Percentiles rank a stretch among this genome's conserved stretches.
These are phyloP conservation scores for Themeda triandra DNA, from an alignment of 176 grass and related monocot species.

Conservation along the genomic window DNA sequence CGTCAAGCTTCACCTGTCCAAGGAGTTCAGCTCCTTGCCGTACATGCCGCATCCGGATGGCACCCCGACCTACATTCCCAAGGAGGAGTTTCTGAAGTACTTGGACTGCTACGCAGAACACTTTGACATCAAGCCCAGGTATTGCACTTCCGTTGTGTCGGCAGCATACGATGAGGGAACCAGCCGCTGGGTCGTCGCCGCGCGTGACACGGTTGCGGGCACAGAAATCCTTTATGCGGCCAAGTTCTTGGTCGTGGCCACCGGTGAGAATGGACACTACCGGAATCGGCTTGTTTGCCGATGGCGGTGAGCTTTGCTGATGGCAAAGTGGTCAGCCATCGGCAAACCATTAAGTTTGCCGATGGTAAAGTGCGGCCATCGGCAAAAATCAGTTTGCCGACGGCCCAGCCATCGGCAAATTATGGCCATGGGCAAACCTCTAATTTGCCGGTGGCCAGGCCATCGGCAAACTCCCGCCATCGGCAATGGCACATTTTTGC, in stretches of 20 bases:
- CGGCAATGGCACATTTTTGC: too few relatives aligned
- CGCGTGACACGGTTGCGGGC: background rate
- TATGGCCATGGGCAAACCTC: too few relatives aligned
- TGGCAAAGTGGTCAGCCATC: too few relatives aligned
- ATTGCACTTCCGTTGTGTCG: background rate
- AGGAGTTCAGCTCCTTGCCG: constrained; percentile 33
- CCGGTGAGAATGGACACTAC: constrained; percentile 47
- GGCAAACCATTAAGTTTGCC: too few relatives aligned
- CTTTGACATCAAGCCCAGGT: constrained; percentile 9
- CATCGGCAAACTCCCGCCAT: too few relatives aligned
- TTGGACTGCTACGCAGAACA: background rate
- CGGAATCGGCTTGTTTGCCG: too few relatives aligned
- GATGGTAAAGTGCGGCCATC: too few relatives aligned
- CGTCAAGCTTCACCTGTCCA: constrained; percentile 40
- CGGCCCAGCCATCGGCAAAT: too few relatives aligned
- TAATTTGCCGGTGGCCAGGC: too few relatives aligned
- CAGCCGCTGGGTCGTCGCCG: background rate
- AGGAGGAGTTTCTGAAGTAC: constrained; percentile 20
- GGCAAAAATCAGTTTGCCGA: too few relatives aligned
- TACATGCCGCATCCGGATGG: background rate
- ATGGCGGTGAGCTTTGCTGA: too few relatives aligned
- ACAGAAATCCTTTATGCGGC: background rate
- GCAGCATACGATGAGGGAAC: background rate
- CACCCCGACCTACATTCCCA: constrained; percentile 26
- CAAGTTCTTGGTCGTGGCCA: constrained; percentile 43